These are phyloP conservation scores for Penicillium brasilianum DNA, from an alignment of 2,329 filamentous ascomycete genomes.

Conservation along the genomic window DNA sequence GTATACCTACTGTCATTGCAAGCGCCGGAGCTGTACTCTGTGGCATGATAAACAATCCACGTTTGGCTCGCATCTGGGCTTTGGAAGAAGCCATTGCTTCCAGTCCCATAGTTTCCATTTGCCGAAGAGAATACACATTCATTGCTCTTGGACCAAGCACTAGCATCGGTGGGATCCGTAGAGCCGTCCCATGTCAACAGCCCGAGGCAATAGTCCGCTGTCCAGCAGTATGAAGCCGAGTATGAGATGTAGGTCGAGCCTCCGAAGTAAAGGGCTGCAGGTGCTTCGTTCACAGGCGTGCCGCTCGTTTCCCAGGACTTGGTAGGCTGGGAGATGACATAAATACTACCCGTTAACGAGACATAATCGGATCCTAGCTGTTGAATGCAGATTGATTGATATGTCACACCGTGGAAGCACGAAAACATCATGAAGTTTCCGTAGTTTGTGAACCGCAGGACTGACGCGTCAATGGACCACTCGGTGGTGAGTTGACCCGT, in stretches of 20 bases:
- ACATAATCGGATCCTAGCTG: background rate
- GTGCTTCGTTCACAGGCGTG: slow-evolving; percentile 61
- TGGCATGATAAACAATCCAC: background rate
- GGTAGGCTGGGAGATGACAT: background rate
- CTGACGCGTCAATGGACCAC: background rate
- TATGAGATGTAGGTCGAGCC: slow-evolving; percentile 60
- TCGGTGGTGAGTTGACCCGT: background rate
- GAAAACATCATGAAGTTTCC: background rate
- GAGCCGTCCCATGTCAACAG: slow-evolving; percentile 59
- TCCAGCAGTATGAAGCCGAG: slow-evolving; percentile 64
- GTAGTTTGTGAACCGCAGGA: background rate
- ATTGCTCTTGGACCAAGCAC: background rate
- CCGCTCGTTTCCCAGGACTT: slow-evolving; percentile 56
- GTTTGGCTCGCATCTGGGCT: background rate
- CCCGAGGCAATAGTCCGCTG: slow-evolving; percentile 59
- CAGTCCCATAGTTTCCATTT: background rate
- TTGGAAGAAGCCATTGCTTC: background rate
- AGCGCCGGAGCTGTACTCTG: background rate
- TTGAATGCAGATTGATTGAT: background rate
- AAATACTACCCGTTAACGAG: background rate
- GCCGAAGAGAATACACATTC: background rate
- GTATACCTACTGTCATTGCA: background rate
- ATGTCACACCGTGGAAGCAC: background rate
- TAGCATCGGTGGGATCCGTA: slow-evolving; percentile 51
- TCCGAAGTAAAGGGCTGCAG: slow-evolving; percentile 59